Percentiles rank a stretch among this genome's conserved stretches.
Evolutionary conservation across 257 asterid genomes (phyloP).

Genomic region (Solanum habrochaites): DNA sequence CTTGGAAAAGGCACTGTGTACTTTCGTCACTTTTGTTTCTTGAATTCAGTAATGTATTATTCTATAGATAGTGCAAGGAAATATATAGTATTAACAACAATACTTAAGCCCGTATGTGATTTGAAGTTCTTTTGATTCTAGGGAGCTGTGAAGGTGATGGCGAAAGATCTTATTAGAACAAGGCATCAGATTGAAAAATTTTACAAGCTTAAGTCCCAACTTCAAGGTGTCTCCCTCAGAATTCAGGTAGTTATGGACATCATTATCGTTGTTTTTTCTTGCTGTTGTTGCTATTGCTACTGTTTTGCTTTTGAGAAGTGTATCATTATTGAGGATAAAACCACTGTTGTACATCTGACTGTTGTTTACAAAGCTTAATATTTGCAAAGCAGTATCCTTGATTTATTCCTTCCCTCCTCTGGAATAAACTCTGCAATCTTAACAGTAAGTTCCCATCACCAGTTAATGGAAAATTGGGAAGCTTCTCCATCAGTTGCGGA

Average conservation of each 20-base stretch:
- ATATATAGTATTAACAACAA: background rate
- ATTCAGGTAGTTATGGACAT: constrained; percentile 51
- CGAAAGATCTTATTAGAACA: constrained; percentile 96
- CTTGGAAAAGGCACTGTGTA: background rate
- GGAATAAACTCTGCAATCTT: background rate
- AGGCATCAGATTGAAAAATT: constrained; percentile 92
- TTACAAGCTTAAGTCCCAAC: constrained; percentile 95
- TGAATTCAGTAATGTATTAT: background rate
- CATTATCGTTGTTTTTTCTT: background rate
- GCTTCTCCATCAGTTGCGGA: background rate
- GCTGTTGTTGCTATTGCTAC: background rate
- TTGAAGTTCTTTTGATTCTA: constrained; percentile 19
- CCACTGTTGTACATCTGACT: background rate
- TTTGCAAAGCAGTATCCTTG: background rate
- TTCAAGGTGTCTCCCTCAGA: constrained; percentile 95
- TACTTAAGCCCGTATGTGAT: constrained; percentile 11
- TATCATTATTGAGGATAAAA: background rate
- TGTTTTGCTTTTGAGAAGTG: background rate
- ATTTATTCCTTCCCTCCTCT: background rate
- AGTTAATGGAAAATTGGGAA: background rate
- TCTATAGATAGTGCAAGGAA: background rate
- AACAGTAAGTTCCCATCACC: background rate
- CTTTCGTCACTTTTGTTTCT: background rate
- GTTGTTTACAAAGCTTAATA: background rate
- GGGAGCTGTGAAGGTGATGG: constrained; percentile 99